Conservation (phyloP, 345 rosid species). For the Clarkia xantiana region DNA sequence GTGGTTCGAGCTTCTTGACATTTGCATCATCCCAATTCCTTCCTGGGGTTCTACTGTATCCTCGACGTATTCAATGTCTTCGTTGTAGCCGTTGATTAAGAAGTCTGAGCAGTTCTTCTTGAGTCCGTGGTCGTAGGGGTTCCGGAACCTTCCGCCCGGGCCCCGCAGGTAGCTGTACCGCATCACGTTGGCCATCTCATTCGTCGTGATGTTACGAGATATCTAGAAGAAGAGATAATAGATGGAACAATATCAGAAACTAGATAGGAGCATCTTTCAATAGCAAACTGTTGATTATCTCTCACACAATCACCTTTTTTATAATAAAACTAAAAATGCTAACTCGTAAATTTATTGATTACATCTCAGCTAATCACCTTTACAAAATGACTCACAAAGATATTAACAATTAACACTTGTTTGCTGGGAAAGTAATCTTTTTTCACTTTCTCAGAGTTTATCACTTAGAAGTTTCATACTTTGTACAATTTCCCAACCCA, state of each 20-base stretch:
- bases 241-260: background rate
- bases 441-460: too few relatives aligned
- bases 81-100: slow-evolving; percentile 70
- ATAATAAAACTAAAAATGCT: too few relatives aligned
- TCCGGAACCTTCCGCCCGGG: slow-evolving; percentile 80
- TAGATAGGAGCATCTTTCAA: too few relatives aligned
- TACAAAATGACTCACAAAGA: too few relatives aligned
- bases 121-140: slow-evolving; percentile 82
- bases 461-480: too few relatives aligned
- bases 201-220: slow-evolving; percentile 83
- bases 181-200: slow-evolving; percentile 84
- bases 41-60: slow-evolving; percentile 30
- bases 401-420: too few relatives aligned
- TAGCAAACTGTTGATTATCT: too few relatives aligned
- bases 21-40: slow-evolving; percentile 73
- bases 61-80: slow-evolving; percentile 46
- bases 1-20: slow-evolving; percentile 32
- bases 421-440: too few relatives aligned
- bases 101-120: slow-evolving; percentile 77
- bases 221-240: slow-evolving; percentile 30
- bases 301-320: too few relatives aligned
- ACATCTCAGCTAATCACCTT: too few relatives aligned
- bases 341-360: too few relatives aligned
- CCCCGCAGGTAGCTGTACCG: slow-evolving; percentile 90
- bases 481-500: too few relatives aligned